phyloP scores from a whole-genome alignment of 2,329 filamentous ascomycete species.

The Talaromyces sp. region DNA sequence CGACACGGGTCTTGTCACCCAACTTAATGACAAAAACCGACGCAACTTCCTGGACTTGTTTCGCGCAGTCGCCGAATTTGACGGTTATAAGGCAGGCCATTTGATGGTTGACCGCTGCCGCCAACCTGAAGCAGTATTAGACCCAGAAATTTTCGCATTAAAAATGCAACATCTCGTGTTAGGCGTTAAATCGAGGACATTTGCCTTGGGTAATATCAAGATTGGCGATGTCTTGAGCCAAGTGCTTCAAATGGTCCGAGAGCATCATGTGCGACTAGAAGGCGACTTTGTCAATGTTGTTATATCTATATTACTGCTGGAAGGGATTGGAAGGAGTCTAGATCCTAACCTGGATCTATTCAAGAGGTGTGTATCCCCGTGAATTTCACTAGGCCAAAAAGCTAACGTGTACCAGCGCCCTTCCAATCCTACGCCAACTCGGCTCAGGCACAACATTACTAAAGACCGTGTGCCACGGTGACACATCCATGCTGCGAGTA shows the following conservation, averaged over 20 bases:
- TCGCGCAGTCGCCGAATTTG: conserved; percentile 91
- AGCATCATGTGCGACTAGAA: conserved; percentile 88
- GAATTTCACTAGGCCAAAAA: not conserved
- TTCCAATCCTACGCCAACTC: conserved; percentile 85
- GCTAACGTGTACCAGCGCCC: conserved; percentile 51
- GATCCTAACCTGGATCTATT: conserved; percentile 86
- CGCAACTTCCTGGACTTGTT: conserved; percentile 92
- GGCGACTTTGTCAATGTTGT: conserved; percentile 99
- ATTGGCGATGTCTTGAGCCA: conserved; percentile 92
- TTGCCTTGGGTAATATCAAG: conserved; percentile 89
- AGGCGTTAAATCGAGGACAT: conserved; percentile 80
- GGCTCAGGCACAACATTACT: conserved; percentile 56
- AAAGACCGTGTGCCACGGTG: conserved; percentile 63
- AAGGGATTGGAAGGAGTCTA: conserved; percentile 84
- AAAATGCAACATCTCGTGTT: conserved; percentile 97
- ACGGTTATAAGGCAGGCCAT: conserved; percentile 89
- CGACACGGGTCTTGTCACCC: conserved; percentile 90
- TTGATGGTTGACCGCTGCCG: conserved; percentile 95
- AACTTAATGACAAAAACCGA: conserved; percentile 81
- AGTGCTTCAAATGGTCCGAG: conserved; percentile 84
- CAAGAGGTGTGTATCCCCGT: conserved; percentile 51
- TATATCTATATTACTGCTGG: conserved; percentile 84
- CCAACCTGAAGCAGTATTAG: conserved; percentile 83
- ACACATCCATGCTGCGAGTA: conserved; percentile 80
- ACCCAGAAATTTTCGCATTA: conserved; percentile 84